A percentile compares a stretch with the other conserved stretches of the same genome.
These are phyloP conservation scores for Porodaedalea pini DNA, from an alignment of 1,284 basidiomycete species.

Conservation along the genomic window DNA sequence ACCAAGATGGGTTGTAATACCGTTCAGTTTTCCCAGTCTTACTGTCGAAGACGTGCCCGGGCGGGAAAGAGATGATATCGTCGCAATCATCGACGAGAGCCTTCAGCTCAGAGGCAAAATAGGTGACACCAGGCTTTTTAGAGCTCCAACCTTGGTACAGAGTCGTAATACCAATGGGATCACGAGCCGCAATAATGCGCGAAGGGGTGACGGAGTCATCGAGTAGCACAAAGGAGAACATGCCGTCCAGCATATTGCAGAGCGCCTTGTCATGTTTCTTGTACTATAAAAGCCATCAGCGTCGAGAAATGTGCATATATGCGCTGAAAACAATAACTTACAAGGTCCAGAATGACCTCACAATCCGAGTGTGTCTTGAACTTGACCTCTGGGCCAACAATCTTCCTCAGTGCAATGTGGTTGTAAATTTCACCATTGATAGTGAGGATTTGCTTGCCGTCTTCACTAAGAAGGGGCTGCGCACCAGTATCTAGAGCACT, in stretches of 20 bases:
- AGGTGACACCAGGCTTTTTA: constrained; percentile 78
- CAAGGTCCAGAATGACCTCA: constrained; percentile 93
- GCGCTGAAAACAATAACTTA: constrained; percentile 36
- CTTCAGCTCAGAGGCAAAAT: constrained; percentile 97
- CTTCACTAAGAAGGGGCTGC: constrained; percentile 88
- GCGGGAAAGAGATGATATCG: constrained; percentile 93
- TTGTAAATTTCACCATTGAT: constrained; percentile 99
- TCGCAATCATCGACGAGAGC: constrained; percentile 92
- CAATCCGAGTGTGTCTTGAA: constrained; percentile 99
- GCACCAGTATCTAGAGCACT: constrained; percentile 82
- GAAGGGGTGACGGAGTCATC: constrained; percentile 90
- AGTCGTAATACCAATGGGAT: constrained; percentile 98
- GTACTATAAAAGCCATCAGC: constrained; percentile 56
- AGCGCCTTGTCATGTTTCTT: constrained; percentile 75
- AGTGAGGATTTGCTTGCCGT: constrained; percentile 82
- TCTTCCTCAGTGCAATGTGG: constrained; percentile 80
- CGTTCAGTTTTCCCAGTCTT: constrained; percentile 69
- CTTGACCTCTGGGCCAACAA: constrained; percentile 60
- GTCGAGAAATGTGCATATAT: constrained; percentile 9
- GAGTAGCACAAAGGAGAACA: constrained; percentile 97
- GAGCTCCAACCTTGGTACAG: constrained; percentile 96
- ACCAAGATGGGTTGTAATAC: constrained; percentile 88
- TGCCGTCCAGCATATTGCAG: constrained; percentile 87
- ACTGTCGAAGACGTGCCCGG: constrained; percentile 94
- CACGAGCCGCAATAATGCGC: constrained; percentile 91